A percentile compares a stretch with the other conserved stretches of the same genome.
Conservation (phyloP, 1,284 basidiomycete species). For the Butyriboletus appendiculatus region DNA sequence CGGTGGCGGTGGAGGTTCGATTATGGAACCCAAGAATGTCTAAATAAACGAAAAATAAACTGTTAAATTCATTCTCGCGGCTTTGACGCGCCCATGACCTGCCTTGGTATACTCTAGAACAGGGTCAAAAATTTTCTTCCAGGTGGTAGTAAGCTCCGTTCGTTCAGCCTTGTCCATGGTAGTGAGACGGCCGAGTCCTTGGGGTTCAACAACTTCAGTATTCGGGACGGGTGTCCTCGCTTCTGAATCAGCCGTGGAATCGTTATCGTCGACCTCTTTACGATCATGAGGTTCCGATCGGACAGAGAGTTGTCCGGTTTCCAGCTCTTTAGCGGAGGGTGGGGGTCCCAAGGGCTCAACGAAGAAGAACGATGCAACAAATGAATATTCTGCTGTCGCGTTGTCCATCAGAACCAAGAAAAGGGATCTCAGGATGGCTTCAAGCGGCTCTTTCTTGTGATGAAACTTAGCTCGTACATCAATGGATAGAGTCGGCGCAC, state of each 20-base stretch:
- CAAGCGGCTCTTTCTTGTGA: conserved; percentile 76
- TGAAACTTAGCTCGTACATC: conserved; percentile 7
- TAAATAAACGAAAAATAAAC: conserved; percentile 30
- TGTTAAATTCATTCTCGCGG: background rate
- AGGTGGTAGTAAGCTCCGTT: conserved; percentile 59
- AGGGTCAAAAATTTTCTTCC: conserved; percentile 92
- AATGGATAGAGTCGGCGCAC: conserved; percentile 29
- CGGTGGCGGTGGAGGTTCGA: conserved; percentile 72
- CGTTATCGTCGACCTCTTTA: conserved; percentile 21
- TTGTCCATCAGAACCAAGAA: conserved; percentile 93
- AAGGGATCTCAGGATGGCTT: conserved; percentile 82
- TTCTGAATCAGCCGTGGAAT: conserved; percentile 47
- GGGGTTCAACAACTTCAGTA: conserved; percentile 3
- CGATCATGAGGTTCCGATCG: conserved; percentile 23
- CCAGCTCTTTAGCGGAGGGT: conserved; percentile 38
- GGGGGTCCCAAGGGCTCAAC: conserved; percentile 35
- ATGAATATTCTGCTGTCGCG: conserved; percentile 86
- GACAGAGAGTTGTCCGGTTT: conserved; percentile 39
- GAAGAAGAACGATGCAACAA: conserved; percentile 82
- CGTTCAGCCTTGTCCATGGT: conserved; percentile 58
- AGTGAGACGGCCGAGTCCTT: conserved; percentile 29
- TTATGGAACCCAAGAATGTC: conserved; percentile 64
- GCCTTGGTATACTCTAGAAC: conserved; percentile 83
- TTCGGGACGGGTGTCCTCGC: conserved; percentile 19
- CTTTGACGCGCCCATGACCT: conserved; percentile 17